Evolutionary conservation across 352 stramenopile species (phyloP), one percentile per base, ranked within the genome.

Genomic region (Pythium coloratum): DNA sequence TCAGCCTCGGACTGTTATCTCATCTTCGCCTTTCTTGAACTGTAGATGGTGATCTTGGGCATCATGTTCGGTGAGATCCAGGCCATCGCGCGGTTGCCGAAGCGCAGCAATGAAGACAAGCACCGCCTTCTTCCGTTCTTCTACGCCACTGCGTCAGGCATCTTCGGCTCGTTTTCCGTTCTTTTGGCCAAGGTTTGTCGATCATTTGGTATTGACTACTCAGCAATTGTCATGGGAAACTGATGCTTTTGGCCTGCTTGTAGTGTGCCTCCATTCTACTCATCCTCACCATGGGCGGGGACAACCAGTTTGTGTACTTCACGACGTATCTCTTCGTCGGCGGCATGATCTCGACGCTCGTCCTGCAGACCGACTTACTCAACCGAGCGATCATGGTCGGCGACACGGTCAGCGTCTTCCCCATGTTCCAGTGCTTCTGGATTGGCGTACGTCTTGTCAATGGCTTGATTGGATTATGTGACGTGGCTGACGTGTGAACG

Each of bases 341-440:
- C 36, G 84, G 84, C 55, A 95, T 92, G 83, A 77, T 95, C 54
- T 85, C 75, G 58, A 92, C 85, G 61, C 73, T 95, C 55, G 77
- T 92, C 59, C 75, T 93, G n/a, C 86, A 95, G 65, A 95, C 86
- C 0, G 84, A 95, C 54, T 54, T 93, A 62, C 71, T 95, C 13
- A 95, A 95, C 70, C 84, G 86, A 40, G 85, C 84, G 10, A 93
- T 95, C 68, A 95, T 95, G 86, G 70, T 67, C 6, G 86, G 86
- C 7, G 86, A 93, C 55, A 95, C 84, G n/a, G 80, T 95, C 24
- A 91, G 82, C 49, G 86, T 95, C 4, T 95, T 93, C 57, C 86
- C 86, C 1, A 92, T 95, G 82, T 95, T 95, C 59, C 86, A 95
- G 76, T 95, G 86, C 72, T 93, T 95, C 56, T 95, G 86, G 84